A percentile compares a stretch with the other conserved stretches of the same genome.
phyloP scores from a whole-genome alignment of 257 asterid species.

The Gentiana dahurica region DNA sequence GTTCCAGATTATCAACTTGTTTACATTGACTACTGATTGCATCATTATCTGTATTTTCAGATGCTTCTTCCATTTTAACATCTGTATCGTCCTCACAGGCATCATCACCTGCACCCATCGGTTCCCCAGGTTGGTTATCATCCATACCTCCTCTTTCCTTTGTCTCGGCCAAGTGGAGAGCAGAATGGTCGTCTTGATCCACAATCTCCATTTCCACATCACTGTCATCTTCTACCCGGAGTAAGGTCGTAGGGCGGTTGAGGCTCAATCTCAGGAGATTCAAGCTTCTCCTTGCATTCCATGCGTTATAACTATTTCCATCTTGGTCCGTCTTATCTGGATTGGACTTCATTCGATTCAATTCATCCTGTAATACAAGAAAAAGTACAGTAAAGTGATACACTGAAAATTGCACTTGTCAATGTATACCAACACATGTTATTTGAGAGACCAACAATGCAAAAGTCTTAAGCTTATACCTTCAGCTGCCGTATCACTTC shows the following conservation, averaged over 20 bases:
- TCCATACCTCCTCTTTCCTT: slow-evolving; percentile 5
- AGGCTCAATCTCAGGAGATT: slow-evolving; percentile 83
- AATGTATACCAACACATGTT: neutral
- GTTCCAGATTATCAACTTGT: slow-evolving; percentile 3
- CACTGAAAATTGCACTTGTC: neutral
- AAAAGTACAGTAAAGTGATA: neutral
- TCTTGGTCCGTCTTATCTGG: slow-evolving; percentile 36
- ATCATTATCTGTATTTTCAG: slow-evolving; percentile 31
- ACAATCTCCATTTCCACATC: slow-evolving; percentile 98
- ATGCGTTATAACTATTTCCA: slow-evolving; percentile 58
- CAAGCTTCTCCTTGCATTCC: slow-evolving; percentile 94
- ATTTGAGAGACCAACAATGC: neutral
- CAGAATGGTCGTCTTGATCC: slow-evolving; percentile 25
- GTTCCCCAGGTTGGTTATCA: slow-evolving; percentile 6
- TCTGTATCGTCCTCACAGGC: slow-evolving; percentile 39
- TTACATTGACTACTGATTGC: slow-evolving; percentile 13
- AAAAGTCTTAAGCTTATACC: slow-evolving; percentile 18
- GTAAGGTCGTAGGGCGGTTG: slow-evolving; percentile 67
- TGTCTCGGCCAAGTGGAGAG: slow-evolving; percentile 7
- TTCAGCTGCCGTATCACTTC: slow-evolving; percentile 80
- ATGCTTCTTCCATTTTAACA: slow-evolving; percentile 59
- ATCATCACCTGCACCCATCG: slow-evolving; percentile 18
- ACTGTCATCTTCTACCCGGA: slow-evolving; percentile 61
- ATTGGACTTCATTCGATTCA: slow-evolving; percentile 62
- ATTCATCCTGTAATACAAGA: slow-evolving; percentile 49